Conservation (phyloP, 306 rosid genomes). For the Echinosophora koreensis region DNA sequence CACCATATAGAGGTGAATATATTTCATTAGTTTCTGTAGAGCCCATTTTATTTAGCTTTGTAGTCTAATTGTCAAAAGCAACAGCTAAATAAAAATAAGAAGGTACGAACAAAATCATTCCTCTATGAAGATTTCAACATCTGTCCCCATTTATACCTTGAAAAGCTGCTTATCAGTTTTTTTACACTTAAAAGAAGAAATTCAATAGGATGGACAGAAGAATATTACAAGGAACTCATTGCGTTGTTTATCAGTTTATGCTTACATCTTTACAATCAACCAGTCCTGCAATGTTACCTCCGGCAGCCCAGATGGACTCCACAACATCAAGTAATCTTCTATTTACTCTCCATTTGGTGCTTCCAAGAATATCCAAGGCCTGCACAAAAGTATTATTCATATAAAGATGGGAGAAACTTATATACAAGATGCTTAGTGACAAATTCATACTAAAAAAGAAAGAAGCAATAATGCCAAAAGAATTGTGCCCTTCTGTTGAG, state of each 20-base stretch:
- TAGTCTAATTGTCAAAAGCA: constrained; percentile 25
- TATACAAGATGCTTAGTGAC: not conserved
- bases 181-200: constrained; percentile 48
- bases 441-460: constrained; percentile 14
- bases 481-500: not conserved
- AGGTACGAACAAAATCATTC: not conserved
- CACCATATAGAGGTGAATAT: constrained; percentile 10
- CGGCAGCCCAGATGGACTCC: constrained; percentile 83
- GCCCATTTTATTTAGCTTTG: constrained; percentile 5
- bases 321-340: constrained; percentile 73
- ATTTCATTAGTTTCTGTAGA: constrained; percentile 18
- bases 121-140: constrained; percentile 2
- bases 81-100: not conserved
- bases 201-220: not conserved
- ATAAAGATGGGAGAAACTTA: constrained; percentile 4
- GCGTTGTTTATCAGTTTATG: constrained; percentile 25
- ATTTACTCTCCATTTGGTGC: constrained; percentile 86
- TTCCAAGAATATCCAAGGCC: constrained; percentile 91
- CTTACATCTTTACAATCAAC: constrained; percentile 81
- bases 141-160: not conserved
- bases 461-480: constrained; percentile 1
- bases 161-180: constrained; percentile 15
- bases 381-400: constrained; percentile 44
- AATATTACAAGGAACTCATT: not conserved
- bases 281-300: constrained; percentile 87